A percentile compares a stretch with the other conserved stretches of the same genome.
phyloP scores from a whole-genome alignment of 495 filamentous ascomycete species.

The Eremomyces bilateralis region DNA sequence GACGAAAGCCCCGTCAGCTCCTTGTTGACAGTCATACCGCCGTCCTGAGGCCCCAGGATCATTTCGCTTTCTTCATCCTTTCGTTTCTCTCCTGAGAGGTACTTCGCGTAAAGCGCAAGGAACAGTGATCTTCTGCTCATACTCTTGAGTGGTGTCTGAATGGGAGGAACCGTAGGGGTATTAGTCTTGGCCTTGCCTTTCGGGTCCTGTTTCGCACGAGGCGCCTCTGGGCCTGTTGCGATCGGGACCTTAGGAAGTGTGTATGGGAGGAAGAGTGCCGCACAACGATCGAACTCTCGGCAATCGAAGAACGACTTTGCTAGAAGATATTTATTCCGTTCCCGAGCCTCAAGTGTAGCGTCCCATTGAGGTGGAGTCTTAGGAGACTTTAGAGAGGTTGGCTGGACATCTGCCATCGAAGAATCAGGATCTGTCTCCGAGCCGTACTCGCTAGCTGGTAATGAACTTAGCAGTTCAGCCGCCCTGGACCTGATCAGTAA shows the following conservation, averaged over 20 bases:
- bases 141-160: constrained; percentile 25
- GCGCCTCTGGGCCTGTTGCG: constrained; percentile 24
- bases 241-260: constrained; percentile 37
- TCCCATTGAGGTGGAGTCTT: constrained; percentile 24
- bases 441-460: constrained; percentile 25
- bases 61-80: constrained; percentile 95
- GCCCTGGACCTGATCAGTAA: no score
- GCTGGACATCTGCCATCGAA: constrained; percentile 29
- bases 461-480: constrained; percentile 76
- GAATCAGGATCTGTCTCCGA: constrained; percentile 36
- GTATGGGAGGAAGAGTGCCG: constrained; percentile 68
- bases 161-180: constrained; percentile 12
- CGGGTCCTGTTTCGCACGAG: constrained; percentile 19
- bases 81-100: constrained; percentile 82
- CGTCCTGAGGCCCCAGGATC: constrained; percentile 84
- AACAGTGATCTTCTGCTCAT: constrained; percentile 87
- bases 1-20: constrained; percentile 53
- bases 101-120: constrained; percentile 77
- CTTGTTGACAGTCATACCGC: constrained; percentile 60
- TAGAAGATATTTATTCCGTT: constrained; percentile 64
- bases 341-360: constrained; percentile 54
- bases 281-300: constrained; percentile 84
- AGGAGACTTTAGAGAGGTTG: constrained; percentile 9
- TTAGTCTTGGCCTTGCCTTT: constrained; percentile 33
- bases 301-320: constrained; percentile 94